phyloP scores from a whole-genome alignment of 208 protist species.

The Acanthamoeba healyi region DNA sequence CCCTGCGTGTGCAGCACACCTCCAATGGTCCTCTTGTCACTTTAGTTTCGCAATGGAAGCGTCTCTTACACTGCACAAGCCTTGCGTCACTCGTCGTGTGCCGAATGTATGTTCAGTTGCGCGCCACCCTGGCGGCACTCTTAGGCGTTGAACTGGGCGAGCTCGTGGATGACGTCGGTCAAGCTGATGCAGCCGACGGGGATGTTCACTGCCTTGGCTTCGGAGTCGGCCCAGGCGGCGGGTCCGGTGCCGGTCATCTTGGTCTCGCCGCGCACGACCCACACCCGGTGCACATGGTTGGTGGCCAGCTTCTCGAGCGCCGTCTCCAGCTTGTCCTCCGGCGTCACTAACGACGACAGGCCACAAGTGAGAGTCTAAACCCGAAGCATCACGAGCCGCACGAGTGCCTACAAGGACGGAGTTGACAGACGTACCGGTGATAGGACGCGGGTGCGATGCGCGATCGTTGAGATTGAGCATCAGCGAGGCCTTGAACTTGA shows the following conservation, averaged over 20 bases:
- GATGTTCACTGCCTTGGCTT: not conserved
- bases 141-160: not conserved
- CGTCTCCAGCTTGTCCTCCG: slow-evolving; percentile 18
- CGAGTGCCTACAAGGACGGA: too few relatives aligned
- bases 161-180: slow-evolving; percentile 28
- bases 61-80: too few relatives aligned
- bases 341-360: too few relatives aligned
- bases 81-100: too few relatives aligned
- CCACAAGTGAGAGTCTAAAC: too few relatives aligned
- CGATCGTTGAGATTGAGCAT: slow-evolving; percentile 12
- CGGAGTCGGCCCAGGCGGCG: not conserved
- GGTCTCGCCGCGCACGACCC: slow-evolving; percentile 22
- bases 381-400: too few relatives aligned
- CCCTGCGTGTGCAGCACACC: too few relatives aligned
- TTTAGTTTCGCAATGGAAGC: too few relatives aligned
- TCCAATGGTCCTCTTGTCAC: too few relatives aligned
- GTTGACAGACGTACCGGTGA: not conserved
- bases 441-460: not conserved
- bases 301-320: slow-evolving; percentile 1
- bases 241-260: not conserved
- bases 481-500: not conserved
- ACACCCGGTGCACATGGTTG: not conserved
- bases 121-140: too few relatives aligned
- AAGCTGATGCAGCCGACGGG: slow-evolving; percentile 10
- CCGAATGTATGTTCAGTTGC: too few relatives aligned